Percentiles rank a stretch among this genome's conserved stretches.
These are phyloP conservation scores for Marasmius tenuissimus DNA, from an alignment of 1,284 basidiomycete species.

Conservation along the genomic window DNA sequence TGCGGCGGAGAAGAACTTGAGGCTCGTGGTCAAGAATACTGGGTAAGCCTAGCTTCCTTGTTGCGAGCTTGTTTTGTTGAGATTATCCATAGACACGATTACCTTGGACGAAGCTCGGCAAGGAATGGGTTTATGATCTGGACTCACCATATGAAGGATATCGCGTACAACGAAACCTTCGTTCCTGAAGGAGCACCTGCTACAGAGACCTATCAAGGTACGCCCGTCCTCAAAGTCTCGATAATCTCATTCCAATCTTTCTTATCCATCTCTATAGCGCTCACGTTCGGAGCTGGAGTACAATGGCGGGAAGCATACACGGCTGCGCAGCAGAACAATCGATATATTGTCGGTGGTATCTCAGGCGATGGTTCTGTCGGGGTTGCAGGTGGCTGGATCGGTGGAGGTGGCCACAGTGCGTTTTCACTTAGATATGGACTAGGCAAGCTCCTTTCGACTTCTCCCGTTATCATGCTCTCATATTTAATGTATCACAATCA, in stretches of 20 bases:
- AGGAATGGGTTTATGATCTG: constrained; percentile 37
- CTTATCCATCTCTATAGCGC: constrained; percentile 16
- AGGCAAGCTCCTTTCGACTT: constrained; percentile 25
- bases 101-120: constrained; percentile 36
- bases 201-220: constrained; percentile 16
- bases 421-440: constrained; percentile 41
- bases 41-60: constrained; percentile 28
- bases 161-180: constrained; percentile 30
- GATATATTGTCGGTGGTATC: constrained; percentile 38
- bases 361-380: constrained; percentile 31
- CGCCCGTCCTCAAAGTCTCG: background rate
- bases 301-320: constrained; percentile 35
- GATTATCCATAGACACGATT: constrained; percentile 27
- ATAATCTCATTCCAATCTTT: background rate
- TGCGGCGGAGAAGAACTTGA: constrained; percentile 37
- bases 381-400: constrained; percentile 10
- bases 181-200: constrained; percentile 27
- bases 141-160: constrained; percentile 38
- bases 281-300: constrained; percentile 37
- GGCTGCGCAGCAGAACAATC: constrained; percentile 29
- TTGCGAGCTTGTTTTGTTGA: background rate
- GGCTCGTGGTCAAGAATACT: constrained; percentile 47
- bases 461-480: background rate
- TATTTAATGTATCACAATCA: constrained; percentile 9
- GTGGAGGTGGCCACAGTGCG: constrained; percentile 11